A percentile compares a stretch with the other conserved stretches of the same genome.
These are phyloP conservation scores for Oryza brachyantha DNA, from an alignment of 176 grass and related monocot species.

Conservation along the genomic window DNA sequence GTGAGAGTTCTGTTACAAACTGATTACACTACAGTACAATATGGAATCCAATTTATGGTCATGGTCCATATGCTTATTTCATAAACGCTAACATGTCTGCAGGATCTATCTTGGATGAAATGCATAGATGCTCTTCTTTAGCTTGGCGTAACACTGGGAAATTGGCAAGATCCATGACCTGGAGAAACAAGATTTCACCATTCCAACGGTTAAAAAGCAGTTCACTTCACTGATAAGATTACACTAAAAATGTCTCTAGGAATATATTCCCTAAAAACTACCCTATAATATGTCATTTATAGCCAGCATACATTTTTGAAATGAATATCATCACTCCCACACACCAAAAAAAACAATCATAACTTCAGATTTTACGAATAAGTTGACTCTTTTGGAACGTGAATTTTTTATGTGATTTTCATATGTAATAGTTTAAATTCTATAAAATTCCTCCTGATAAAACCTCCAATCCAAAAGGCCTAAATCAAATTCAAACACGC, in stretches of 20 bases:
- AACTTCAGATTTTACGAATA: no score
- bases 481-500: no score
- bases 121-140: not conserved
- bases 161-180: slow-evolving; percentile 36
- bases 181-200: not conserved
- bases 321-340: no score
- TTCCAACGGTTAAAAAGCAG: not conserved
- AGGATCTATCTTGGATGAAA: not conserved
- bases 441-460: no score
- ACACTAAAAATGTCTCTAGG: not conserved
- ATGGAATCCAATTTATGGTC: not conserved
- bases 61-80: not conserved
- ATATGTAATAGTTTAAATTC: no score
- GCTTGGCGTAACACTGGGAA: slow-evolving; percentile 9
- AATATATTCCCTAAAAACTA: not conserved
- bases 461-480: no score
- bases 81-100: not conserved
- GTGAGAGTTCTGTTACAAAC: not conserved
- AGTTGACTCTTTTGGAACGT: no score
- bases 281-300: no score
- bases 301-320: no score
- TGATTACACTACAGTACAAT: not conserved
- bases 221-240: not conserved
- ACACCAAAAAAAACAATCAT: no score
- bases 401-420: no score